phyloP scores from a whole-genome alignment of 805 yeast genomes.

The Sungouiozyma intestinalis region DNA sequence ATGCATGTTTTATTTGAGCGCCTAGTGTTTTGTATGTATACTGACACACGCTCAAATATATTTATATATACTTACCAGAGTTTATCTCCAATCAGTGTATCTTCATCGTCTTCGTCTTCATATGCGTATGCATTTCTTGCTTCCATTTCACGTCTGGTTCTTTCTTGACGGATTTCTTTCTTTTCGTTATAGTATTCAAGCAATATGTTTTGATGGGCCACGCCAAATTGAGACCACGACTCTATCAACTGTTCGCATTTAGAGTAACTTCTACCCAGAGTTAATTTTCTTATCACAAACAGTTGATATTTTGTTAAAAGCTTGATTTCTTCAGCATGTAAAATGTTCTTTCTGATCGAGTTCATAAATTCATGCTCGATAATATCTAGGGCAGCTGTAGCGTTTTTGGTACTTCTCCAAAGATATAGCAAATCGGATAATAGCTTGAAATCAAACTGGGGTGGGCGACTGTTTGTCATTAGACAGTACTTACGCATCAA shows the following conservation, averaged over 20 bases:
- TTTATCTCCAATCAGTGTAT: conserved; percentile 22
- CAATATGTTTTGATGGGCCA: conserved; percentile 8
- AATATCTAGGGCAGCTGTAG: conserved; percentile 12
- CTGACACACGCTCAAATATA: not conserved
- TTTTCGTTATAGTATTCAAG: conserved; percentile 7
- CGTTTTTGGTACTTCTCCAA: conserved; percentile 11
- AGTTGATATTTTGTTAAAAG: conserved; percentile 16
- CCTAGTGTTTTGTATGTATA: not conserved
- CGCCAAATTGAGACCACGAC: conserved; percentile 12
- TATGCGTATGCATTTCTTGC: no score
- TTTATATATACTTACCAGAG: conserved; percentile 16
- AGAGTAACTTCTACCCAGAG: conserved; percentile 7
- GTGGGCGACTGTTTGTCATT: not conserved
- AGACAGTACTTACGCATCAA: not conserved
- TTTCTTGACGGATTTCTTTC: conserved; percentile 1
- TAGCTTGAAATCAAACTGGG: conserved; percentile 14
- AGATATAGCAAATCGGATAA: conserved; percentile 10
- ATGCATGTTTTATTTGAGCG: not conserved
- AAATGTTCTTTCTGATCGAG: not conserved
- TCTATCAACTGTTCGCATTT: conserved; percentile 14
- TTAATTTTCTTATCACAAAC: conserved; percentile 12
- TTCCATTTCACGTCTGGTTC: conserved; percentile 2
- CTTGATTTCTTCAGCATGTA: conserved; percentile 5
- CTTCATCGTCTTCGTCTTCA: conserved; percentile 21
- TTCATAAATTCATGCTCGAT: conserved; percentile 3